phyloP scores from a whole-genome alignment of 352 stramenopile genomes.

The Pythium monospermum region DNA sequence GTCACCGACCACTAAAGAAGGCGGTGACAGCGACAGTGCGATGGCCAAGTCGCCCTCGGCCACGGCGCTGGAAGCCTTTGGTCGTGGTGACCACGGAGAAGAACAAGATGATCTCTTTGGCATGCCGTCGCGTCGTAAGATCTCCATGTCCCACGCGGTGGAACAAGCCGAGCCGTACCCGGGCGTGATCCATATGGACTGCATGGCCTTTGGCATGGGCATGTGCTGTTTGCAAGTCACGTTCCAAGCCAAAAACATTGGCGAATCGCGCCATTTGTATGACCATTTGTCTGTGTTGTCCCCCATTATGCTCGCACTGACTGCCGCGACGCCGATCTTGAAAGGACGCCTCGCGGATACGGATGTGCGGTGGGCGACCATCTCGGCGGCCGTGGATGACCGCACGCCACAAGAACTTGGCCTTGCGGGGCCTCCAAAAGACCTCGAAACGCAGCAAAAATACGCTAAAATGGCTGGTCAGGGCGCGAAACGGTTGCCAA shows the following conservation, averaged over 20 bases:
- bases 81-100: no score
- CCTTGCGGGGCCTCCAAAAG: conserved; percentile 28
- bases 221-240: conserved; percentile 99
- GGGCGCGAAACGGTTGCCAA: conserved; percentile 91
- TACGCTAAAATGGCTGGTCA: conserved; percentile 92
- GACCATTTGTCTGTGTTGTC: conserved; percentile 98
- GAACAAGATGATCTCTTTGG: conserved; percentile 29
- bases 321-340: conserved; percentile 97
- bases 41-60: conserved; percentile 71
- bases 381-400: conserved; percentile 97
- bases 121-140: conserved; percentile 55
- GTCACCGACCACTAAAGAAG: conserved; percentile 13
- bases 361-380: conserved; percentile 95
- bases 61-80: conserved; percentile 41
- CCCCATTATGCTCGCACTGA: conserved; percentile 98
- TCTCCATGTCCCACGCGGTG: conserved; percentile 60
- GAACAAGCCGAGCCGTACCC: conserved; percentile 77
- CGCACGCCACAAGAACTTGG: conserved; percentile 80
- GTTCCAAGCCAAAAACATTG: conserved; percentile 97
- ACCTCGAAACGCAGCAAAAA: conserved; percentile 46
- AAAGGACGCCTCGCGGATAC: conserved; percentile 92
- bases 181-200: conserved; percentile 98
- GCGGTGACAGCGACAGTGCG: conserved; percentile 49
- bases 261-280: conserved; percentile 98
- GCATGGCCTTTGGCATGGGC: conserved; percentile 99